These are phyloP conservation scores for Cystoisospora suis DNA, from an alignment of 169 alveolate genomes.

Conservation along the genomic window DNA sequence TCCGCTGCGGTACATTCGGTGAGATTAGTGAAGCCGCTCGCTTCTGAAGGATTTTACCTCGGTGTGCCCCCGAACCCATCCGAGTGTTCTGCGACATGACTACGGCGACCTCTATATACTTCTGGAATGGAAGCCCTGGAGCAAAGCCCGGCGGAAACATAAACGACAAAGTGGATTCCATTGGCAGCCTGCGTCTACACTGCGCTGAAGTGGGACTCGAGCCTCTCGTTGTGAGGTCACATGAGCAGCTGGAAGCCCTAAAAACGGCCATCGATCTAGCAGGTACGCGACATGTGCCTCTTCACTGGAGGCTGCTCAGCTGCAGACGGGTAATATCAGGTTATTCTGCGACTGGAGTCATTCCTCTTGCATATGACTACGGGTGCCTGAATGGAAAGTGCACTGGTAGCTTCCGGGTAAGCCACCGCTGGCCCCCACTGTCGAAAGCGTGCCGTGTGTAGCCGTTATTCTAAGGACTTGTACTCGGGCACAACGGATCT, in stretches of 20 bases:
- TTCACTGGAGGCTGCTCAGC: neutral
- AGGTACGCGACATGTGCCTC: constrained; percentile 18
- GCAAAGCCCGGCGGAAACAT: constrained; percentile 9
- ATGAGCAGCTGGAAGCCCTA: constrained; percentile 61
- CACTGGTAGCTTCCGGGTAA: constrained; percentile 83
- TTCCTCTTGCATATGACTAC: constrained; percentile 89
- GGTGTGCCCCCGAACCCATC: constrained; percentile 89
- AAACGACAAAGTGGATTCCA: constrained; percentile 55
- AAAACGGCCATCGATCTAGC: constrained; percentile 25
- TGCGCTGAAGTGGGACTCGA: constrained; percentile 76
- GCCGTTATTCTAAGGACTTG: constrained; percentile 28
- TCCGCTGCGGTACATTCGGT: no score
- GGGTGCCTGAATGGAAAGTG: constrained; percentile 81
- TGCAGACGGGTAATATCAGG: neutral
- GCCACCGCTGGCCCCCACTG: neutral
- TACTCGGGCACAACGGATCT: constrained; percentile 61
- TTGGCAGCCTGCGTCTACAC: constrained; percentile 64
- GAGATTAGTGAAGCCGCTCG: neutral
- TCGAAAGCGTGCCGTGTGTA: neutral
- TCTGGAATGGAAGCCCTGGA: constrained; percentile 68
- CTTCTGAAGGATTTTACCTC: constrained; percentile 76
- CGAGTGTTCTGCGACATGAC: constrained; percentile 90
- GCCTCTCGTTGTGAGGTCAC: constrained; percentile 67
- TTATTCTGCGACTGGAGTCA: constrained; percentile 75
- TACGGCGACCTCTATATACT: constrained; percentile 66